phyloP scores from a whole-genome alignment of 768 basidiomycete genomes.

The Ephemerocybe angulata region DNA sequence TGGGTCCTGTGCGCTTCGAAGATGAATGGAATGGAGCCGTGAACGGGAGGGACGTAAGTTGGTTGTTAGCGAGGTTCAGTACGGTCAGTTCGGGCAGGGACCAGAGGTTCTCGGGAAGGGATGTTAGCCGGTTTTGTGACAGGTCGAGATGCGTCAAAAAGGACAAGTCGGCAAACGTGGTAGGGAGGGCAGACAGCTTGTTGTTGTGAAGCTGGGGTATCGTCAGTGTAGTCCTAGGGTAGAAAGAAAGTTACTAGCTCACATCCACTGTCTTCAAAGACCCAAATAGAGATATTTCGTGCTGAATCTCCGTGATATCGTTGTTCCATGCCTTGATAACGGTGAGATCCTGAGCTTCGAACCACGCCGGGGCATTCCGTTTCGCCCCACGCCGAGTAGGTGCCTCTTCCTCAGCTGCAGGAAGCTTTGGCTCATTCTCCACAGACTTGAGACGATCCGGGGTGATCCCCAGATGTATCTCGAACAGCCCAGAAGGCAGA shows the following conservation, averaged over 20 bases:
- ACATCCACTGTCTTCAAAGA: slow-evolving; percentile 79
- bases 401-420: slow-evolving; percentile 31
- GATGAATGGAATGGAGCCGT: slow-evolving; percentile 48
- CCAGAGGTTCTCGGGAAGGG: slow-evolving; percentile 62
- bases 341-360: slow-evolving; percentile 75
- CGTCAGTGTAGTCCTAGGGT: slow-evolving; percentile 7
- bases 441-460: slow-evolving; percentile 68
- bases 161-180: slow-evolving; percentile 64
- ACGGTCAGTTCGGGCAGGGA: slow-evolving; percentile 62
- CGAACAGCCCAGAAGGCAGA: slow-evolving; percentile 73
- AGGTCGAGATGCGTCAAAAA: slow-evolving; percentile 67
- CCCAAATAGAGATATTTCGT: slow-evolving; percentile 81
- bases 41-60: slow-evolving; percentile 58
- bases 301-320: slow-evolving; percentile 73
- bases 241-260: slow-evolving; percentile 25
- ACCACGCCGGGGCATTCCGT: slow-evolving; percentile 62
- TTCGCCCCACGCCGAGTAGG: slow-evolving; percentile 38
- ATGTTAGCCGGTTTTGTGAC: slow-evolving; percentile 64
- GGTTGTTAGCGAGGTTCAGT: slow-evolving; percentile 73
- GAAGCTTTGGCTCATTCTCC: slow-evolving; percentile 53
- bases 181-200: slow-evolving; percentile 56
- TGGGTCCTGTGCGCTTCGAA: slow-evolving; percentile 20
- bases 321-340: slow-evolving; percentile 79
- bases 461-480: slow-evolving; percentile 72
- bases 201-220: slow-evolving; percentile 68